Percentiles rank a stretch among this genome's conserved stretches.
Evolutionary conservation across 495 filamentous ascomycete species (phyloP).

Genomic region (Aspergillus sclerotioniger): DNA sequence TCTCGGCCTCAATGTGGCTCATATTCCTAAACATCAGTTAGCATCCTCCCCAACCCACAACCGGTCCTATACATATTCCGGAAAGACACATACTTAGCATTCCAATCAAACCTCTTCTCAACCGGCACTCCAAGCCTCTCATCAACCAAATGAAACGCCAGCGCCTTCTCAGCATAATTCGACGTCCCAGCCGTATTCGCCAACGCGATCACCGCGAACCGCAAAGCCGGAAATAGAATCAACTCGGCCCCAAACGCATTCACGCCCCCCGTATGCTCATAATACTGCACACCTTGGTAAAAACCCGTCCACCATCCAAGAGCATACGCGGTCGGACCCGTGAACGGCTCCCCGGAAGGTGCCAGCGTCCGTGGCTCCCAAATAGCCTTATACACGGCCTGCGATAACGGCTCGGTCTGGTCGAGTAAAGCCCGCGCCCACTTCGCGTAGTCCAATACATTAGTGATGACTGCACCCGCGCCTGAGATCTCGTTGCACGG

Average conservation of each 20-base stretch:
- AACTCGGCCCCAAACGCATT: constrained; percentile 45
- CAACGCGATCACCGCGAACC: constrained; percentile 42
- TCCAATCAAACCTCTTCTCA: neutral
- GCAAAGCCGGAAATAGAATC: constrained; percentile 40
- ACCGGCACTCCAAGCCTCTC: neutral
- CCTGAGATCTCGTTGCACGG: constrained; percentile 30
- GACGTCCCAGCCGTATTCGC: constrained; percentile 34
- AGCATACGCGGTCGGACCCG: constrained; percentile 35
- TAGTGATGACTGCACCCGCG: constrained; percentile 48
- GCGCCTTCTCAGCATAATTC: neutral
- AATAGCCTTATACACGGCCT: constrained; percentile 10
- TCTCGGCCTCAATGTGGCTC: neutral
- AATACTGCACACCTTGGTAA: constrained; percentile 41
- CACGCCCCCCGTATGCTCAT: constrained; percentile 44
- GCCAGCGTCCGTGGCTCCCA: constrained; percentile 15
- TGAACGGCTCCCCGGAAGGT: constrained; percentile 10
- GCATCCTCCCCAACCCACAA: neutral
- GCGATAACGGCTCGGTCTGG: neutral
- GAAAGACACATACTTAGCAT: neutral
- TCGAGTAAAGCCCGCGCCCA: constrained; percentile 39
- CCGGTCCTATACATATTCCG: neutral
- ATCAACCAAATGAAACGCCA: constrained; percentile 3
- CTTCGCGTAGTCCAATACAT: constrained; percentile 47
- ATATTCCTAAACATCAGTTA: neutral
- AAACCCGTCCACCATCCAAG: constrained; percentile 41